These are phyloP conservation scores for Brassica incana DNA, from an alignment of 345 rosid genomes.

Conservation along the genomic window DNA sequence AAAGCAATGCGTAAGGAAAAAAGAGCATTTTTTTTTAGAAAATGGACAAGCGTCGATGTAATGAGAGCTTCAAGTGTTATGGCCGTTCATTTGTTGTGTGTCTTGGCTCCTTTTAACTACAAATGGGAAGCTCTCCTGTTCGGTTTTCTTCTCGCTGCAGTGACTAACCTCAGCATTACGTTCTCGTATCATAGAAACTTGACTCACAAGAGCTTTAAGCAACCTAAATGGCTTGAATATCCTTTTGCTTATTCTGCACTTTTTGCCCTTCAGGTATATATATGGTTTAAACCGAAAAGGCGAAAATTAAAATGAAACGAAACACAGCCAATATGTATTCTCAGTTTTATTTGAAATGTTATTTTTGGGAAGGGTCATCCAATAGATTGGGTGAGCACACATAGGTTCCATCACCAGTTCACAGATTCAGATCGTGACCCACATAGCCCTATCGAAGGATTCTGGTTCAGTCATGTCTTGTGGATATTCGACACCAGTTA, in stretches of 20 bases:
- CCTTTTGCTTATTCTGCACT: slow-evolving; percentile 36
- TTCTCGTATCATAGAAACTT: slow-evolving; percentile 43
- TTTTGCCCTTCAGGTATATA: slow-evolving; percentile 43
- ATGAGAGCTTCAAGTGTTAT: slow-evolving; percentile 31
- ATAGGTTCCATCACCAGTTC: slow-evolving; percentile 43
- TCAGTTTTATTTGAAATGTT: neutral
- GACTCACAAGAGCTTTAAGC: slow-evolving; percentile 38
- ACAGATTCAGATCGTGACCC: slow-evolving; percentile 40
- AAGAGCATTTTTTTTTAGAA: slow-evolving; percentile 26
- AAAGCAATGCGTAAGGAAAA: slow-evolving; percentile 1
- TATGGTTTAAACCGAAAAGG: too few relatives aligned
- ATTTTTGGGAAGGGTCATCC: slow-evolving; percentile 34
- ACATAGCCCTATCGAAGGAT: slow-evolving; percentile 42
- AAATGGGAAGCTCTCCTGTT: slow-evolving; percentile 36
- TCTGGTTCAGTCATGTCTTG: slow-evolving; percentile 40
- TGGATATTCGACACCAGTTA: slow-evolving; percentile 37
- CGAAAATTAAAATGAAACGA: neutral
- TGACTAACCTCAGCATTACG: slow-evolving; percentile 35
- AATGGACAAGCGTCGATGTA: slow-evolving; percentile 33
- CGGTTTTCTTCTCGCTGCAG: slow-evolving; percentile 15
- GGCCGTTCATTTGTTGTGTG: slow-evolving; percentile 30
- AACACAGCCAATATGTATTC: neutral
- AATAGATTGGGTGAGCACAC: slow-evolving; percentile 43
- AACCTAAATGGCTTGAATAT: slow-evolving; percentile 46
- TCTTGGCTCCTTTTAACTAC: slow-evolving; percentile 33